phyloP scores from a whole-genome alignment of 2,329 filamentous ascomycete species.

The Neofusicoccum sp. region DNA sequence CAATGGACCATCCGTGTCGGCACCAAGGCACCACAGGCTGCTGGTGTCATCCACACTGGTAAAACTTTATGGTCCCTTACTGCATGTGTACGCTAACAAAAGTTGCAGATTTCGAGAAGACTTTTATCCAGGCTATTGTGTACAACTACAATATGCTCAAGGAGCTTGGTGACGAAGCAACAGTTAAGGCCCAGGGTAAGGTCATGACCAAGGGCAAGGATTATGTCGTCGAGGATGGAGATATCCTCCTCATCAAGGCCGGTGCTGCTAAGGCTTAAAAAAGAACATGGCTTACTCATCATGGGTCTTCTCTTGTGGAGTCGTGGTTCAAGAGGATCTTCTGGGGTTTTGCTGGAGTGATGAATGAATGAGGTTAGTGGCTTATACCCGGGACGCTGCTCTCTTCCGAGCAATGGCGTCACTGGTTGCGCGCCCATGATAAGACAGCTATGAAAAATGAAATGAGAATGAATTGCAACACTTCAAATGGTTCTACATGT shows the following conservation, averaged over 20 bases:
- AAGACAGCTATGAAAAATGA: conserved; percentile 3
- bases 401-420: conserved; percentile 19
- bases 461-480: conserved; percentile 9
- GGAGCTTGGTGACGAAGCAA: conserved; percentile 85
- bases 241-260: conserved; percentile 84
- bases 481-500: too few relatives aligned
- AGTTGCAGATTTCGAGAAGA: conserved; percentile 89
- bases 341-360: conserved; percentile 9
- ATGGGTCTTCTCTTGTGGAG: conserved; percentile 1
- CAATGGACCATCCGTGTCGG: conserved; percentile 98
- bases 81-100: conserved; percentile 21
- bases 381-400: conserved; percentile 22
- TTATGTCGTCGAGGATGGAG: conserved; percentile 85
- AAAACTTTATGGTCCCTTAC: conserved; percentile 16
- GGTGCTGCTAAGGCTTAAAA: conserved; percentile 73
- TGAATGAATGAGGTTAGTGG: conserved; percentile 11
- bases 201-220: conserved; percentile 99
- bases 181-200: conserved; percentile 93
- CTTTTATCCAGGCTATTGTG: conserved; percentile 94
- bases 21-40: conserved; percentile 95
- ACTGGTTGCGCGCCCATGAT: conserved; percentile 14
- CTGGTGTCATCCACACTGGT: conserved; percentile 90
- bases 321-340: conserved; percentile 14
- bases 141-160: conserved; percentile 84
- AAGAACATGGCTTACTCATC: not conserved